These are phyloP conservation scores for Narthecium ossifragum DNA, from an alignment of 106 monocot species.

Conservation along the genomic window DNA sequence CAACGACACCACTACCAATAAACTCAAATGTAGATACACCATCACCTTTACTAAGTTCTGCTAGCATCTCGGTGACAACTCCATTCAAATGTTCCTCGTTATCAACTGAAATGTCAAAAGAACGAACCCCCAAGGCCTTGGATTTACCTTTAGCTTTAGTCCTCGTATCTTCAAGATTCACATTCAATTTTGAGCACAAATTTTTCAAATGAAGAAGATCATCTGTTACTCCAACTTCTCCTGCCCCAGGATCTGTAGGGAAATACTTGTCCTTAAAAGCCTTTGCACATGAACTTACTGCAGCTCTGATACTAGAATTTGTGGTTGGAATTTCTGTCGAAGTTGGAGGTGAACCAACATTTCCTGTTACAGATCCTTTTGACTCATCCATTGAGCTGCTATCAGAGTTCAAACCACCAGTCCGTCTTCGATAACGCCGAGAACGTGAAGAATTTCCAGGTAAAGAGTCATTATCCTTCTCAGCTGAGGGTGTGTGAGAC, in stretches of 20 bases:
- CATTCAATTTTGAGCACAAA: conserved; percentile 72
- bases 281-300: conserved; percentile 82
- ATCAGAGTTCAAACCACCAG: conserved; percentile 32
- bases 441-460: conserved; percentile 60
- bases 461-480: conserved; percentile 52
- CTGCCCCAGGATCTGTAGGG: conserved; percentile 48
- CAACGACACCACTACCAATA: conserved; percentile 95
- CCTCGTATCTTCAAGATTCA: conserved; percentile 41
- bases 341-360: conserved; percentile 26
- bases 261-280: conserved; percentile 88
- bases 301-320: conserved; percentile 56
- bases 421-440: conserved; percentile 67
- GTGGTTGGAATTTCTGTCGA: conserved; percentile 39
- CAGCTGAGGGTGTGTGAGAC: conserved; percentile 31
- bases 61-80: conserved; percentile 56
- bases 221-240: conserved; percentile 73
- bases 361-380: conserved; percentile 39
- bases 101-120: conserved; percentile 49
- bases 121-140: conserved; percentile 36
- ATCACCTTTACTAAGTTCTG: conserved; percentile 76
- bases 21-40: conserved; percentile 99
- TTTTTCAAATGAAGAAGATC: conserved; percentile 77
- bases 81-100: conserved; percentile 54
- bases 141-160: conserved; percentile 80
- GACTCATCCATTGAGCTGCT: conserved; percentile 47